Percentiles rank a stretch among this genome's conserved stretches.
phyloP scores from a whole-genome alignment of 176 grass and related monocot species.

The Dactylis glomerata region DNA sequence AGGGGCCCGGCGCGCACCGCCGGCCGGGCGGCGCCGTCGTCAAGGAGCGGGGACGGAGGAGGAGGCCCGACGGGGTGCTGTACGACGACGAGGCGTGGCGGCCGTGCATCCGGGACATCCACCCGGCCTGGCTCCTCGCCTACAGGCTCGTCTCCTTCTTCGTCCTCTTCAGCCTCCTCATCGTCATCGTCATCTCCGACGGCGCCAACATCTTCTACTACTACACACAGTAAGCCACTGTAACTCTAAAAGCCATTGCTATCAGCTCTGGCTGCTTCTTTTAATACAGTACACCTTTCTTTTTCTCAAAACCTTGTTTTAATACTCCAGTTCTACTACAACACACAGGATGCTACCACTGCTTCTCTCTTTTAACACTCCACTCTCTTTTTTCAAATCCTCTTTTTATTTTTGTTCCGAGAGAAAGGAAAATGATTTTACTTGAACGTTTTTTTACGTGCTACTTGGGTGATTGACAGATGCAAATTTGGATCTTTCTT shows the following conservation, averaged over 20 bases:
- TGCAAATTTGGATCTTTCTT: too few species aligned
- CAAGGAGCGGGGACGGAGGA: not conserved
- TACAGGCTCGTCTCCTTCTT: conserved; percentile 77
- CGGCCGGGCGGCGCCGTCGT: not conserved
- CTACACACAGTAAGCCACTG: conserved; percentile 74
- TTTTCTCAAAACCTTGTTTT: too few species aligned
- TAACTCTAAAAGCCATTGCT: not conserved
- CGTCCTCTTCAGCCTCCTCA: conserved; percentile 61
- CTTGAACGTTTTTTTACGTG: too few species aligned
- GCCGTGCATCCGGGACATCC: conserved; percentile 71
- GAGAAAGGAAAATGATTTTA: too few species aligned
- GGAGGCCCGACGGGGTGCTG: conserved; percentile 28
- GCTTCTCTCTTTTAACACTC: too few species aligned
- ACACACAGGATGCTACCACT: too few species aligned
- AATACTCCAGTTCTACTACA: too few species aligned
- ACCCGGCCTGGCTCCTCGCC: conserved; percentile 73
- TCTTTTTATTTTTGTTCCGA: not conserved
- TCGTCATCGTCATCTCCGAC: conserved; percentile 73
- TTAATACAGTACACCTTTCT: too few species aligned
- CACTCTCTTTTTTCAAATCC: not conserved
- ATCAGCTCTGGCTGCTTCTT: not conserved
- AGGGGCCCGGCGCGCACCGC: conserved; percentile 38
- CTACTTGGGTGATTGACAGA: too few species aligned
- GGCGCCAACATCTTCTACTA: conserved; percentile 79
- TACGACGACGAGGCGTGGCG: conserved; percentile 79